These are phyloP conservation scores for Ceratopteris richardii DNA, from an alignment of 75 land plant species.

Conservation along the genomic window DNA sequence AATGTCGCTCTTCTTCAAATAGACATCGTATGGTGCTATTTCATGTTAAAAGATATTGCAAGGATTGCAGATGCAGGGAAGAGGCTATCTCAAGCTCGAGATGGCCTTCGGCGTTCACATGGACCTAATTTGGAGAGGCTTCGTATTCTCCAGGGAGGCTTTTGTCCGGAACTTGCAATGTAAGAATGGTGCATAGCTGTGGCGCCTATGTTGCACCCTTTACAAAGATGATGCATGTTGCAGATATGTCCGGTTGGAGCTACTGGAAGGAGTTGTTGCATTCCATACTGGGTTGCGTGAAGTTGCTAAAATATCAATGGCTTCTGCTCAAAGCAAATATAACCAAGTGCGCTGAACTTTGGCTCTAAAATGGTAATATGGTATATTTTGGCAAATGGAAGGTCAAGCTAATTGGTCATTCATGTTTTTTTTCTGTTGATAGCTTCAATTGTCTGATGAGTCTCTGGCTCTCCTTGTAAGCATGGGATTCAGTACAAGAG, in stretches of 20 bases:
- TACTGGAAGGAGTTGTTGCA: slow-evolving; percentile 91
- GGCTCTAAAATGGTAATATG: too few species aligned
- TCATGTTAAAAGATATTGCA: slow-evolving; percentile 81
- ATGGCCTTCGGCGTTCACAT: slow-evolving; percentile 67
- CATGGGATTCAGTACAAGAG: slow-evolving; percentile 71
- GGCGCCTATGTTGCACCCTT: background rate
- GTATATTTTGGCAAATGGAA: too few species aligned
- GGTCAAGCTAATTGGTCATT: background rate
- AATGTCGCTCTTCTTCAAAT: slow-evolving; percentile 84
- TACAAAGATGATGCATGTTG: background rate
- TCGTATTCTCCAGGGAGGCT: slow-evolving; percentile 69
- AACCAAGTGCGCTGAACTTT: slow-evolving; percentile 55
- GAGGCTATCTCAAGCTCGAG: slow-evolving; percentile 70
- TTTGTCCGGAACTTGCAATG: slow-evolving; percentile 79
- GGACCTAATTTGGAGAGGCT: slow-evolving; percentile 67
- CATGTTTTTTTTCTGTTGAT: slow-evolving; percentile 1
- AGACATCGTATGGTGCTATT: slow-evolving; percentile 95
- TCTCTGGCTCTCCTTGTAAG: slow-evolving; percentile 58
- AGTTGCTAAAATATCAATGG: slow-evolving; percentile 39
- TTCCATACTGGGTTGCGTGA: slow-evolving; percentile 64
- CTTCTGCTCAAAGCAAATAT: slow-evolving; percentile 71
- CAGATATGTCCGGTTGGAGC: slow-evolving; percentile 84
- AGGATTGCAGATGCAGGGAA: slow-evolving; percentile 63
- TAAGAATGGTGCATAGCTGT: slow-evolving; percentile 15
- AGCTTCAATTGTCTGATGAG: slow-evolving; percentile 94